Base-by-base conservation (phyloP, 148 eudicot species). In the Spergularia marina region DNA sequence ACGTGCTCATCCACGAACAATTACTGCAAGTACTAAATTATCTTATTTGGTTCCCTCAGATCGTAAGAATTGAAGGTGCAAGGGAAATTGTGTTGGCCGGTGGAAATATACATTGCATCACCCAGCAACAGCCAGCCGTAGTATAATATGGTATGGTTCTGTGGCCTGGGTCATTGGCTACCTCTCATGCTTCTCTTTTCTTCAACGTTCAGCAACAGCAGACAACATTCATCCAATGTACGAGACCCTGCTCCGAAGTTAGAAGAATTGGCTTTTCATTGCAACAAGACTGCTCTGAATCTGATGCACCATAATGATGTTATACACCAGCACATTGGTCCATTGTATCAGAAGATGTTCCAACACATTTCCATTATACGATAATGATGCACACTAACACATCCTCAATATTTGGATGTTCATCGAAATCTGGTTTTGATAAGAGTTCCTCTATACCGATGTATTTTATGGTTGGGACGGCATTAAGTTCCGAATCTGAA, bases 21-120 rank as follows among this genome's bases (percentile, higher is more conserved):
- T 3, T 30, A 30, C 36, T 30, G 8, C 49, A 9, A 44, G 30
- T 18, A 40, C 47, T 57, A 10, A 73, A 64, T 44, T 44, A 0
- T 69, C 16, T 21, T 51, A 1, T 64, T 34, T 73, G 58, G 34
- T 64, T 74, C 49, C 21, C 63, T 70, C 84, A 93, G 98, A 86
- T 93, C 12, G 90, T 91, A 6, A 67, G 78, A 83, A 83, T 93
- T 36, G 91, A 91, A 84, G 97, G 94, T 11, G 98, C 98, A 44
- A 86, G 94, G 75, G 98, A 93, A 82, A 93, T 93, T 60, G 98
- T 81, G 68, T 78, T 93, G 59, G 97, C 83, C 30, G 98, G 98
- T 53, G 98, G 98, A 68, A 93, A 93, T 76, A 91, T 93, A 74
- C 98, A 91, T 76, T 93, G 98, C 73, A 89, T 93, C 52, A 93